Base-by-base conservation (phyloP, 192 early-diverging fungal species). In the Entomortierella lignicola region DNA sequence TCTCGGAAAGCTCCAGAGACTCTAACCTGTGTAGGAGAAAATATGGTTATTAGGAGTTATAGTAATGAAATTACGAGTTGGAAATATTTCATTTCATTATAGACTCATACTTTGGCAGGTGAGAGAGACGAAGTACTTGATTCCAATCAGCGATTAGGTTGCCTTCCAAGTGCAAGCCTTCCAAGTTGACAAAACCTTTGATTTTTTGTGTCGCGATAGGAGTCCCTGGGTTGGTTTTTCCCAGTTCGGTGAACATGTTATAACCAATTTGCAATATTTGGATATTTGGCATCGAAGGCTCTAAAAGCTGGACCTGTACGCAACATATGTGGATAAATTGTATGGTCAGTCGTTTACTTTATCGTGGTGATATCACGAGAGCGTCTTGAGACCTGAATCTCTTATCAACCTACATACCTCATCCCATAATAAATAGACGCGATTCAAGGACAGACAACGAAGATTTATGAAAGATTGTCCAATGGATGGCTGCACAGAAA, bases 181-280 rank as follows among this genome's bases (percentile, higher is more conserved):
- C 75, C 23, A 89, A 64, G 21, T 85, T 81, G 39, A 52, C 51
- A 58, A 86, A 84, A 8, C 74, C 72, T 26, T 67, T 72, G 23
- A 77, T 23, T 53, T 81, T 69, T 63, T 66, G 60, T 0, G 59
- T 20, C 20, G 32, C 39, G 12, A 72, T 47, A 2, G 65, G 56
- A 5, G 52, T 54, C 2, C 29, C 52, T 21, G 30, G 32, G 27
- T 60, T 30, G 5, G 37, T 37, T 21, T 62, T 61, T 4, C 71
- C 74, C 12, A 82, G 63, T 42, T 67, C 63, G 15, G 52, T 56
- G 29, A 81, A 69, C 21, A 63, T 39, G 26, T 90, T 90, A 39
- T 72, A 82, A 0, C 86, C 85, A 15, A 90, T 48, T 72, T 89
- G 85, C 1, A 90, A 55, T 44, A 89, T 81, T 50, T 84, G 74